phyloP scores from a whole-genome alignment of 495 filamentous ascomycete species.

The Trichoderma gamsii region DNA sequence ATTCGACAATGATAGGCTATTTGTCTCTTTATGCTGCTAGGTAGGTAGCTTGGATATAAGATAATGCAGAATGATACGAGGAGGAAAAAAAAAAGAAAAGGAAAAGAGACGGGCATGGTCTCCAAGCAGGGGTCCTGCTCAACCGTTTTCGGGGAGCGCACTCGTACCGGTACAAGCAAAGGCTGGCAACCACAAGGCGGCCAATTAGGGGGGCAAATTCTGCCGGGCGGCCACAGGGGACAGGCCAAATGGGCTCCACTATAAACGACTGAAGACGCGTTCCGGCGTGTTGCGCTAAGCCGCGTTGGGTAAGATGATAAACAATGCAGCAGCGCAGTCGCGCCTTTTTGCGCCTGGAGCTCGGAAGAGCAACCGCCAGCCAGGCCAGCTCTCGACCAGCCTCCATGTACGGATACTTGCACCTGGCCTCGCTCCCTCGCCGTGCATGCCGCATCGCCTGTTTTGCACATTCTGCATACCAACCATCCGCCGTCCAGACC shows the following conservation, averaged over 20 bases:
- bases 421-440: neutral
- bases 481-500: neutral
- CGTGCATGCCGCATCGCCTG: neutral
- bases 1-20: too few species aligned
- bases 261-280: neutral
- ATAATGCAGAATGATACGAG: too few species aligned
- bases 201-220: neutral
- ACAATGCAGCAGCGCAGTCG: constrained; percentile 13
- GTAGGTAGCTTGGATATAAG: too few species aligned
- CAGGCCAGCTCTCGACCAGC: neutral
- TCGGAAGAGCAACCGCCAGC: neutral
- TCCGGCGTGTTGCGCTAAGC: constrained; percentile 7
- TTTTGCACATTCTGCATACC: neutral
- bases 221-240: neutral
- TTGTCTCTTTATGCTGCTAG: too few species aligned
- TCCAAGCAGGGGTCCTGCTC: too few species aligned
- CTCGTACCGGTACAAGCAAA: neutral
- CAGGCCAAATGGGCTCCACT: neutral
- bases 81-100: too few species aligned
- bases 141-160: too few species aligned
- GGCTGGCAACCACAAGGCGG: too few species aligned
- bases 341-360: neutral
- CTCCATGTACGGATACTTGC: neutral
- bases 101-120: too few species aligned
- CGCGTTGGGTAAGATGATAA: neutral